phyloP scores from a whole-genome alignment of 305 asterid genomes.

The Solanum hybrid region DNA sequence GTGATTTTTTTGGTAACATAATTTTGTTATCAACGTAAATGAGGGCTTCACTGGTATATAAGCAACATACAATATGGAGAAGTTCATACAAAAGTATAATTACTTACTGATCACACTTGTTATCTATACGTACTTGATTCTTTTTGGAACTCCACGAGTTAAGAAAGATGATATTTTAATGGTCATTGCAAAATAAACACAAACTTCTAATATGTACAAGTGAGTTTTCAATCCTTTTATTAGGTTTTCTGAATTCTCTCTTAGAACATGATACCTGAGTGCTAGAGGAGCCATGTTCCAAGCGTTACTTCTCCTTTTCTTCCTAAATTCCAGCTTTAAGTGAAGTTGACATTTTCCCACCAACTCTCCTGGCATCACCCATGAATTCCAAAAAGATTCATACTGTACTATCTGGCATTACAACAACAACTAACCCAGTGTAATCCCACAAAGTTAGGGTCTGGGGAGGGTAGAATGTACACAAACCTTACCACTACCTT shows the following conservation, averaged over 20 bases:
- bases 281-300: not conserved
- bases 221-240: not conserved
- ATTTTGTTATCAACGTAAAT: not conserved
- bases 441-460: not conserved
- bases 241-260: not conserved
- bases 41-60: not conserved
- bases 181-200: not conserved
- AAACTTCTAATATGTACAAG: not conserved
- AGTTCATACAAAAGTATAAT: not conserved
- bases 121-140: not conserved
- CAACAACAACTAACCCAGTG: not conserved
- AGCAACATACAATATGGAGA: not conserved
- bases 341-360: not conserved
- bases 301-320: not conserved
- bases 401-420: not conserved
- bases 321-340: not conserved
- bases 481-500: not conserved
- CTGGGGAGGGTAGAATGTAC: not conserved
- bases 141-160: not conserved
- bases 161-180: not conserved
- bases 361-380: not conserved
- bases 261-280: not conserved
- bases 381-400: not conserved
- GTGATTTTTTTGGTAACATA: not conserved
- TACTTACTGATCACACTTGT: not conserved